phyloP scores from a whole-genome alignment of 1,139 yeast genomes.

The Nematodospora anomalae region DNA sequence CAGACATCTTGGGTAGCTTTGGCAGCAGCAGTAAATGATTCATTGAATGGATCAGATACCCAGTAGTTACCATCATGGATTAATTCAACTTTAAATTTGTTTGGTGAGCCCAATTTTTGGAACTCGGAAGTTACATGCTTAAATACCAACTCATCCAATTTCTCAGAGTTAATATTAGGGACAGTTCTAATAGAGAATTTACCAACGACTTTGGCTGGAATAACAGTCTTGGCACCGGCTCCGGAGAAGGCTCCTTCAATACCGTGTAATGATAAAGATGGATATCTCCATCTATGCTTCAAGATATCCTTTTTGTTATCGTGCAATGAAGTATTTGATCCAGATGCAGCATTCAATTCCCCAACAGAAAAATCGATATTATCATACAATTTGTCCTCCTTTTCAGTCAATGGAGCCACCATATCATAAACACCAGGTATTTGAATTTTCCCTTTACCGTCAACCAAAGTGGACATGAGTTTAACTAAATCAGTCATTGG shows the following conservation, averaged over 20 bases:
- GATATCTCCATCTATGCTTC: conserved; percentile 98
- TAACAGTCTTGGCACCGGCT: conserved; percentile 96
- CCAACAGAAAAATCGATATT: conserved; percentile 80
- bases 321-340: conserved; percentile 80
- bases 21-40: conserved; percentile 90
- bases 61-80: conserved; percentile 96
- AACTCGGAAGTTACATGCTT: conserved; percentile 69
- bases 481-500: conserved; percentile 93
- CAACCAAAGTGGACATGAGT: conserved; percentile 74
- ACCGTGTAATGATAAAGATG: conserved; percentile 94
- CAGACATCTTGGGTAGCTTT: conserved; percentile 93
- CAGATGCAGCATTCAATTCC: conserved; percentile 86
- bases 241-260: conserved; percentile 96
- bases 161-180: conserved; percentile 82
- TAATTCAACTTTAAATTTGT: conserved; percentile 68
- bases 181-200: conserved; percentile 97
- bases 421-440: conserved; percentile 89
- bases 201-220: conserved; percentile 91
- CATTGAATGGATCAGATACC: conserved; percentile 93
- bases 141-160: conserved; percentile 75
- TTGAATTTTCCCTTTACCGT: conserved; percentile 73
- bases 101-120: conserved; percentile 69
- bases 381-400: conserved; percentile 78
- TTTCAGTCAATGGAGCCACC: conserved; percentile 89
- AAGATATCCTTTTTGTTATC: conserved; percentile 77